Percentiles rank a stretch among this genome's conserved stretches.
These are phyloP conservation scores for Wallacemonas rigidus DNA, from an alignment of 208 protist genomes.

Conservation along the genomic window DNA sequence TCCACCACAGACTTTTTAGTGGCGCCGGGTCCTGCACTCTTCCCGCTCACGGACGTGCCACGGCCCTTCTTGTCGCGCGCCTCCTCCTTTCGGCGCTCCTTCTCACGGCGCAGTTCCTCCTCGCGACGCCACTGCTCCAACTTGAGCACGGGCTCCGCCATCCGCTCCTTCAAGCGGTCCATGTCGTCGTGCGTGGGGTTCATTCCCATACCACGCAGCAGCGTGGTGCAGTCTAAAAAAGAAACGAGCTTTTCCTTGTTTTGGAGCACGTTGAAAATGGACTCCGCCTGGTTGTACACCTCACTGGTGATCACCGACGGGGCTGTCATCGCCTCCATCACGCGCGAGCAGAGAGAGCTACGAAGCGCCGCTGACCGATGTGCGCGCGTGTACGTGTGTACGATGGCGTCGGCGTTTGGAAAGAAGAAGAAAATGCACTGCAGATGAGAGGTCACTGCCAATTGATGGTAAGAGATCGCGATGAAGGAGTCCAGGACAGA, in stretches of 20 bases:
- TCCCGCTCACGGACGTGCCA: constrained; percentile 21
- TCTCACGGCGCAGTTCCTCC: constrained; percentile 79
- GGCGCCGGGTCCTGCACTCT: constrained; percentile 11
- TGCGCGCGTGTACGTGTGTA: neutral
- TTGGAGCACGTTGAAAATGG: constrained; percentile 77
- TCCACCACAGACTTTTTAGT: constrained; percentile 46
- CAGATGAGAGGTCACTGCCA: too few species aligned
- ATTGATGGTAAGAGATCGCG: too few species aligned
- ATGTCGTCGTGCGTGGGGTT: constrained; percentile 86
- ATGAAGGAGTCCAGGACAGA: too few species aligned
- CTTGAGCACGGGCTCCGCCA: constrained; percentile 72
- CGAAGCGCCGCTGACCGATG: neutral
- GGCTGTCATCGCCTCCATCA: constrained; percentile 16
- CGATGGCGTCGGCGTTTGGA: neutral
- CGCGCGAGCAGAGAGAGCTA: neutral
- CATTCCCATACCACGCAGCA: constrained; percentile 92
- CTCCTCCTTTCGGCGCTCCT: constrained; percentile 79
- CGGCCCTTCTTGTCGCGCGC: constrained; percentile 47
- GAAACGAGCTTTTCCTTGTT: constrained; percentile 90
- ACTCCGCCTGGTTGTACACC: constrained; percentile 85
- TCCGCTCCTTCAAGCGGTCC: constrained; percentile 73
- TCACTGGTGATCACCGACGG: constrained; percentile 89
- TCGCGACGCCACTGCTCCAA: constrained; percentile 87
- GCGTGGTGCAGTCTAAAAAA: constrained; percentile 87
- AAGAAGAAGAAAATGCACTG: neutral